Evolutionary conservation across 2,329 filamentous ascomycete genomes (phyloP), one percentile per base, ranked within the genome.

Genomic region (Cladobotryum mycophilum): DNA sequence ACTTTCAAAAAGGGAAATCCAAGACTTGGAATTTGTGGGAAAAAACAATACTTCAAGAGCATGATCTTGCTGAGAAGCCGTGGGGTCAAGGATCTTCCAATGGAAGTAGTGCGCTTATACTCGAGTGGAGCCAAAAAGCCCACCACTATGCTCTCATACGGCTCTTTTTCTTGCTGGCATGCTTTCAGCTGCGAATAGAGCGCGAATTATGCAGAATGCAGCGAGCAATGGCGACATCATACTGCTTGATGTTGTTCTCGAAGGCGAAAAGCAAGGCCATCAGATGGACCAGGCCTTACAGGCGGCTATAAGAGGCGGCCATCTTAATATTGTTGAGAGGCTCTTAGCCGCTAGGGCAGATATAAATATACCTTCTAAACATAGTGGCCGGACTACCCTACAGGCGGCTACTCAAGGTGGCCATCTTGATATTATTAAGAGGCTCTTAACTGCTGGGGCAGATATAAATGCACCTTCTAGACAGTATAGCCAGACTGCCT

Each of bases 91-190:
- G 25, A 49, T n/a, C 2, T 3, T 0, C 1, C 34, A 30, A 6
- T 30, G 25, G 4, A 37, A 44, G 15, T 4, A 38, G 12, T 15
- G 7, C 14, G 9, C 1, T 13, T 1, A 15, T 50, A 5, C 3
- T 46, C 2, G 13, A 22, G 0, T 46, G 42, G 48, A 14, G 22
- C 20, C 13, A 15, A 20, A 46, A 47, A 11, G 0, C 12, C 18
- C 9, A 15, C 1, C 49, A 51, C 7, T 51, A 47, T 30, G 49
- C 33, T 7, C 30, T 51, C 5, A 22, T 48, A 51, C 44, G 22
- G 12, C 42, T 46, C 3, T 46, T 20, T 5, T 15, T n/a, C 33
- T 20, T 4, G 4, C 5, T 0, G 4, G 5, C 5, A 38, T 15
- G 12, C 5, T 30, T n/a, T 33, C 22, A 49, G 2, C 0, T 30